phyloP scores from a whole-genome alignment of 192 early-diverging fungal species.

The Linnemannia schmuckeri region DNA sequence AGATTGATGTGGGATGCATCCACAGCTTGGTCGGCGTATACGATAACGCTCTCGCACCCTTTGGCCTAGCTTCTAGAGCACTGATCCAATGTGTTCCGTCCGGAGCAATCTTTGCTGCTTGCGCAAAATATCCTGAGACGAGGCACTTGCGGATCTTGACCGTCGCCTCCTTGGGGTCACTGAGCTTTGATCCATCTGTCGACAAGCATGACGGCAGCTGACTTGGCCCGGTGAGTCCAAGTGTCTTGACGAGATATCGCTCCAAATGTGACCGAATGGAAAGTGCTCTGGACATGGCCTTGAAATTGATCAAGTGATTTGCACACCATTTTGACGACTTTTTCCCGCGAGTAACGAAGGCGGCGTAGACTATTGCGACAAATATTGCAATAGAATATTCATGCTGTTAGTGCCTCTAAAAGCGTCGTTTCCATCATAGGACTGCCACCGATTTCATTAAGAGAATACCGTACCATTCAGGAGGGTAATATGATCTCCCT shows the following conservation, averaged over 20 bases:
- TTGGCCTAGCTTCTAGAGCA: conserved; percentile 55
- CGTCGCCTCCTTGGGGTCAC: not conserved
- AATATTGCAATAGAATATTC: not conserved
- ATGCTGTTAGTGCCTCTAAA: not conserved
- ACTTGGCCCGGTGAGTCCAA: conserved; percentile 38
- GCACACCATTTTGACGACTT: conserved; percentile 87
- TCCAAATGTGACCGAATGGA: conserved; percentile 92
- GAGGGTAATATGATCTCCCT: conserved; percentile 77
- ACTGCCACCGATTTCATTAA: not conserved
- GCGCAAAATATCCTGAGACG: conserved; percentile 78
- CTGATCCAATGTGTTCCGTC: conserved; percentile 80
- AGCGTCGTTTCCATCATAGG: not conserved
- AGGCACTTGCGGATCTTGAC: conserved; percentile 74
- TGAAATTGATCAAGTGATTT: conserved; percentile 81
- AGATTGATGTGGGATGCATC: conserved; percentile 93
- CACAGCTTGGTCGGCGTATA: conserved; percentile 31
- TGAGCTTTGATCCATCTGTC: conserved; percentile 41
- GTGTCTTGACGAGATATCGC: conserved; percentile 68
- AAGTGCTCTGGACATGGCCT: conserved; percentile 83
- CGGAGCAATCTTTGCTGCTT: conserved; percentile 76
- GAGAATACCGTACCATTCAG: conserved; percentile 55
- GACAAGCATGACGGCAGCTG: conserved; percentile 55
- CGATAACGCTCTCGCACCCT: not conserved
- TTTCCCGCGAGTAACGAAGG: conserved; percentile 69
- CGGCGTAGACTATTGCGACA: conserved; percentile 75